Percentiles rank a stretch among this genome's conserved stretches.
Evolutionary conservation across 306 rosid genomes (phyloP).

Genomic region (Vachellia pachyceras): DNA sequence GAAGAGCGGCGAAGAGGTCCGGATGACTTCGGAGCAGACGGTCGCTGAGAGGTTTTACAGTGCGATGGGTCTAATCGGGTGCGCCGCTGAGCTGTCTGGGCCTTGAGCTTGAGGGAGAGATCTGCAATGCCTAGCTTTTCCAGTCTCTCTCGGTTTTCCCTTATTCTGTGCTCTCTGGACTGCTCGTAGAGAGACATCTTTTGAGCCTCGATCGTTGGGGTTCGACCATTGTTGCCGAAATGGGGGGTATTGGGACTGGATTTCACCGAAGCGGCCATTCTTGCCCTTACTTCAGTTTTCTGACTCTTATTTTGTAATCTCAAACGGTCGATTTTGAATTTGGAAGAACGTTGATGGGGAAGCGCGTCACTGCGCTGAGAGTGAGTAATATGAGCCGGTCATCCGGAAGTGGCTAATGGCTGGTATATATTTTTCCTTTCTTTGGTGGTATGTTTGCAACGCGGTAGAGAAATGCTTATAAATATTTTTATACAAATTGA

Average conservation of each 20-base stretch:
- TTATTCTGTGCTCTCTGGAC: slow-evolving; percentile 80
- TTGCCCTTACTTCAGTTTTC: background rate
- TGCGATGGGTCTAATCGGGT: slow-evolving; percentile 12
- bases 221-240: slow-evolving; percentile 10
- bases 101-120: slow-evolving; percentile 73
- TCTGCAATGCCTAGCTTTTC: slow-evolving; percentile 75
- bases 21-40: slow-evolving; percentile 28
- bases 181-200: slow-evolving; percentile 64
- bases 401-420: too few species aligned
- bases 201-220: slow-evolving; percentile 37
- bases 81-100: slow-evolving; percentile 32
- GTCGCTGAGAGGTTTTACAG: slow-evolving; percentile 42
- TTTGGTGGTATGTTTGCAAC: too few species aligned
- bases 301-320: slow-evolving; percentile 15
- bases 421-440: background rate
- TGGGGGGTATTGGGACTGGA: slow-evolving; percentile 30
- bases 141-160: slow-evolving; percentile 75
- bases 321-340: slow-evolving; percentile 60
- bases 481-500: too few species aligned
- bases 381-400: background rate
- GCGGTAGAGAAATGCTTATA: too few species aligned
- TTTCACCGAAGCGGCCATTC: slow-evolving; percentile 45
- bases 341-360: background rate
- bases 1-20: slow-evolving; percentile 82
- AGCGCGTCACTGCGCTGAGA: background rate